Base-by-base conservation (phyloP, 1,284 basidiomycete species). In the Grifola frondosa region DNA sequence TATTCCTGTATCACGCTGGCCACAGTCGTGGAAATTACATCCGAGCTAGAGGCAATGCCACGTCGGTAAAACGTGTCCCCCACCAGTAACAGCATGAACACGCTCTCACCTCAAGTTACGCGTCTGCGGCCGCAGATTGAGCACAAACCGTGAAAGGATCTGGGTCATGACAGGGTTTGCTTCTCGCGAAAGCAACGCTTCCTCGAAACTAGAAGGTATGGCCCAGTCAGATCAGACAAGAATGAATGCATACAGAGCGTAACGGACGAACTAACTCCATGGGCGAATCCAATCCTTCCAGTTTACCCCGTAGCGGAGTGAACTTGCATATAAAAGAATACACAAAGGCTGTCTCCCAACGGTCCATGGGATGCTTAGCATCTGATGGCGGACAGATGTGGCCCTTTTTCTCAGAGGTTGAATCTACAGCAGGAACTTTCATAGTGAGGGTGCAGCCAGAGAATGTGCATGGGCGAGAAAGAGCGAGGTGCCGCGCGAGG, bases 311-410 rank as follows among this genome's bases (percentile, higher is more conserved):
- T 52, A 90, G 69, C 64, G 77, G 72, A 17, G 86, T 88, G 69
- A 88, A 91, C 64, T 80, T 87, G 69, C 77, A 79, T 55, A 91
- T 81, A 70, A 91, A 91, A 21, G 80, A 77, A 64, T 88, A 91
- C 30, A 91, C 78, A 64, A 88, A 91, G 52, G 87, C 66, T n/a
- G 83, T 79, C 69, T 91, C 88, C 88, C 88, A 91, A 63, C 84
- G 82, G 68, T 84, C 82, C 44, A 73, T 73, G 28, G 88, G 88
- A 69, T 88, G 85, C 35, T 61, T 75, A 28, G 84, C 85, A 58
- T 73, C 72, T 20, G 84, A 86, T 15, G 84, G 81, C 12, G 86
- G 87, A 60, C 85, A 88, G 52, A 86, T 53, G 57, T 89, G 87
- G 6, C 79, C 77, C 68, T 77, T 81, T 63, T 75, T 78, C 46